Evolutionary conservation across 2,329 filamentous ascomycete genomes (phyloP), one percentile per base, ranked within the genome.

Genomic region (Botrytis byssoidea): DNA sequence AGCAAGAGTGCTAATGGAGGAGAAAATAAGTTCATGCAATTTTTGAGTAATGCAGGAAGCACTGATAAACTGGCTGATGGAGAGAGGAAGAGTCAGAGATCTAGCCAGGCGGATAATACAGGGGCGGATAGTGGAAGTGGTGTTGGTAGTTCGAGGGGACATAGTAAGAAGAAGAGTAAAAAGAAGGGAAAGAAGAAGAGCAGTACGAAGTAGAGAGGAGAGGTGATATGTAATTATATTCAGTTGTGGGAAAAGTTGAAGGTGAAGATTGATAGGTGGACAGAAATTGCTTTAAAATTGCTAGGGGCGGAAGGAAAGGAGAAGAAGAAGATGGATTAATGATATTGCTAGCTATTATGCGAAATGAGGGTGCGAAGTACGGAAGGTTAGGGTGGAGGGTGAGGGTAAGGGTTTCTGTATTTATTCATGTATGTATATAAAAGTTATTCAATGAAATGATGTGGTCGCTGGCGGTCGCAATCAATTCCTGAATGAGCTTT

Each of bases 121-220:
- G 65, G 22, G 7, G 32, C 29, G 4, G 65, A 55, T 14, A 40
- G 32, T 8, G 44, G 25, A 40, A 55, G 46, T 14, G 35, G 65
- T 40, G 46, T 40, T 37, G 46, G 65, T 29, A 48, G 65, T 55
- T 68, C 65, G 16, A 68, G 22, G 16, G 51, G 51, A 9, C 51
- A 55, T 14, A 40, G 51, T 8, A 68, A 68, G 14, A 68, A 55
- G 16, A 68, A 68, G 65, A 68, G 65, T 29, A 68, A 68, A 35
- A 68, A 55, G 46, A 68, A 68, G 65, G 51, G 44, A 29, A 68
- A 68, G 46, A 68, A 68, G 65, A 68, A 68, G 44, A 55, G 35
- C 8, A n/a, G 8, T 55, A n/a, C 14, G 6, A 68, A 68, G 65
- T 68, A 55, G 32, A 40, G 25, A n/a, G 22, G 22, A 12, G 25